A percentile compares a stretch with the other conserved stretches of the same genome.
phyloP scores from a whole-genome alignment of 2,329 filamentous ascomycete genomes.

The Colletotrichum tanaceti region DNA sequence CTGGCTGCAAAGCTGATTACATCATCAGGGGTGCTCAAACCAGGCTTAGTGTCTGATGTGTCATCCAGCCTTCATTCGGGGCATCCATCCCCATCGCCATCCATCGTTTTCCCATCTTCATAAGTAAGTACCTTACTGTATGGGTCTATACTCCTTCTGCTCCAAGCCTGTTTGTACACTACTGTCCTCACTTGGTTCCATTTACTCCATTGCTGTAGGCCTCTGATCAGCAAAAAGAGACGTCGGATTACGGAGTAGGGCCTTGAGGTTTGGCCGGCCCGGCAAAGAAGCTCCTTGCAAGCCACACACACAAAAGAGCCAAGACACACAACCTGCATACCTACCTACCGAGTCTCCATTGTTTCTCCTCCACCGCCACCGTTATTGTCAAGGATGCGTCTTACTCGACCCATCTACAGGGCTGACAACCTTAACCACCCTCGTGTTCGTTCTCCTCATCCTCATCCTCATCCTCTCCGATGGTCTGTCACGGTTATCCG shows the following conservation, averaged over 20 bases:
- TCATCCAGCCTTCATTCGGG: no score
- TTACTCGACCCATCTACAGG: slow-evolving; percentile 27
- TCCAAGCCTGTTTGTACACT: no score
- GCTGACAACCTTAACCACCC: slow-evolving; percentile 21
- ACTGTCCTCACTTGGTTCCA: no score
- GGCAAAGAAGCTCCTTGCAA: slow-evolving; percentile 1
- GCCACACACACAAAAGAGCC: no score
- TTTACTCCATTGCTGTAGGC: no score
- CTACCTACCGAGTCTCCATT: no score
- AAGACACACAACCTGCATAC: no score
- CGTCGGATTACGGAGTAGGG: no score
- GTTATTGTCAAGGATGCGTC: slow-evolving; percentile 22
- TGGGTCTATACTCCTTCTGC: background rate
- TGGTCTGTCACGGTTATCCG: slow-evolving; percentile 16
- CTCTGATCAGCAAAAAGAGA: background rate
- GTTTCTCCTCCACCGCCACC: slow-evolving; percentile 7
- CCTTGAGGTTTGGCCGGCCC: background rate
- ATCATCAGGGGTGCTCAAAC: slow-evolving; percentile 5
- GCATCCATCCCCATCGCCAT: no score
- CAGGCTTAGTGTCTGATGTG: background rate
- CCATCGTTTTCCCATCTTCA: background rate
- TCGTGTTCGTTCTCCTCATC: slow-evolving; percentile 4
- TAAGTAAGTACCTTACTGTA: no score
- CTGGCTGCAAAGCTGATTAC: background rate
- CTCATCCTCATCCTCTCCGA: slow-evolving; percentile 16